phyloP scores from a whole-genome alignment of 2,329 filamentous ascomycete species.

The Neospermospora avenae region DNA sequence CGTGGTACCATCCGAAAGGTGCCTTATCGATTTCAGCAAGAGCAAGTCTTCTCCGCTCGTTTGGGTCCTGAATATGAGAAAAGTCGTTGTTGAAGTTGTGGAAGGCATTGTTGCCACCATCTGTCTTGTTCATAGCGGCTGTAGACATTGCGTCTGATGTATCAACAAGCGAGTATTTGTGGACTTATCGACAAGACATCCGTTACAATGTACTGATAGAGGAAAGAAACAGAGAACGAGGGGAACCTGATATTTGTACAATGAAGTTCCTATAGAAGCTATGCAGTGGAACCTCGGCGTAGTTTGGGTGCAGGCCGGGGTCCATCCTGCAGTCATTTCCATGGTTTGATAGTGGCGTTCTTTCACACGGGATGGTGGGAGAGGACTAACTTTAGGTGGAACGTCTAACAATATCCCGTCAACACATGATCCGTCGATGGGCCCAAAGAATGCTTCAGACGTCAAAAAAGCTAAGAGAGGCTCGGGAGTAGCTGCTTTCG shows the following conservation, averaged over 20 bases:
- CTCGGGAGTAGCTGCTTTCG: neutral
- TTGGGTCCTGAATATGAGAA: slow-evolving; percentile 53
- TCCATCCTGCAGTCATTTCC: neutral
- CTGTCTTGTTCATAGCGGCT: slow-evolving; percentile 39
- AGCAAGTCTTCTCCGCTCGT: slow-evolving; percentile 74
- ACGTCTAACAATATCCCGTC: neutral
- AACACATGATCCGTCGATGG: neutral
- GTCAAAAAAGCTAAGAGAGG: neutral
- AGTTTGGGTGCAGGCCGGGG: neutral
- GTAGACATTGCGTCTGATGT: slow-evolving; percentile 8
- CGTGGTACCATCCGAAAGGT: slow-evolving; percentile 80
- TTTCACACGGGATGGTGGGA: neutral
- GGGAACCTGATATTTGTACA: neutral
- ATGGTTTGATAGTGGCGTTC: neutral
- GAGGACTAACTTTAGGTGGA: neutral
- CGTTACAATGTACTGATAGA: neutral
- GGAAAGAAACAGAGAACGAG: neutral
- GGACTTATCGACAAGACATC: neutral
- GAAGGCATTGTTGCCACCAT: slow-evolving; percentile 67
- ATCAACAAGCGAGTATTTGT: neutral
- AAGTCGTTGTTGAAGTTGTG: slow-evolving; percentile 79
- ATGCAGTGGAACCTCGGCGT: neutral
- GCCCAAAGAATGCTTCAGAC: slow-evolving; percentile 10
- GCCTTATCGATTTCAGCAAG: slow-evolving; percentile 81
- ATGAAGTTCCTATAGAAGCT: neutral